A percentile compares a stretch with the other conserved stretches of the same genome.
phyloP scores from a whole-genome alignment of 2,329 filamentous ascomycete genomes.

The Phoma sp. region DNA sequence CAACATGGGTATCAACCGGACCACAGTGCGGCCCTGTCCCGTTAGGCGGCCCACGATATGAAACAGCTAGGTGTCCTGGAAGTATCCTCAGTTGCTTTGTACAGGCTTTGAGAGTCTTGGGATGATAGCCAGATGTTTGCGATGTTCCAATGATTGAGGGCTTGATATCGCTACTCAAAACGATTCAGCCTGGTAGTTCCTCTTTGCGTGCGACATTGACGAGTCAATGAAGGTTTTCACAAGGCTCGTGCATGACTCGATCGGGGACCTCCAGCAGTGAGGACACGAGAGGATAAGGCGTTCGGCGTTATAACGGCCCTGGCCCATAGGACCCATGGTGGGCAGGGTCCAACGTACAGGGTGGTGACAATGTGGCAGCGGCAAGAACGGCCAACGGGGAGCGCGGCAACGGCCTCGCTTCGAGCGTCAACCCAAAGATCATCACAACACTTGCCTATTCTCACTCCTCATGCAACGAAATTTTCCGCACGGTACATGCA shows the following conservation, averaged over 20 bases:
- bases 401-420: not conserved
- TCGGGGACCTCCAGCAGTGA: not conserved
- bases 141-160: not conserved
- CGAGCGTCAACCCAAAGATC: constrained; percentile 2
- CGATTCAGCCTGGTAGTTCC: no score
- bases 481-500: constrained; percentile 5
- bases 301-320: not conserved
- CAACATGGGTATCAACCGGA: not conserved
- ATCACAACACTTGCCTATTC: constrained; percentile 7
- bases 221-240: not conserved
- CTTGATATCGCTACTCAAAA: not conserved
- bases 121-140: no score
- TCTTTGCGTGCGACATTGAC: not conserved
- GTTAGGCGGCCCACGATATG: constrained; percentile 4
- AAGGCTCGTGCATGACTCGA: constrained; percentile 1
- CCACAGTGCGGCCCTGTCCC: constrained; percentile 3
- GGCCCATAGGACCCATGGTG: constrained; percentile 4
- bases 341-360: constrained; percentile 2
- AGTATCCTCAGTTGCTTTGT: no score
- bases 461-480: not conserved
- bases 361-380: not conserved
- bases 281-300: constrained; percentile 6
- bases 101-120: no score
- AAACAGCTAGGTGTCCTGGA: constrained; percentile 1
- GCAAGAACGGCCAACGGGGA: constrained; percentile 4